Base-by-base conservation (phyloP, 495 filamentous ascomycete genomes). In the Penicillium coprophilum region DNA sequence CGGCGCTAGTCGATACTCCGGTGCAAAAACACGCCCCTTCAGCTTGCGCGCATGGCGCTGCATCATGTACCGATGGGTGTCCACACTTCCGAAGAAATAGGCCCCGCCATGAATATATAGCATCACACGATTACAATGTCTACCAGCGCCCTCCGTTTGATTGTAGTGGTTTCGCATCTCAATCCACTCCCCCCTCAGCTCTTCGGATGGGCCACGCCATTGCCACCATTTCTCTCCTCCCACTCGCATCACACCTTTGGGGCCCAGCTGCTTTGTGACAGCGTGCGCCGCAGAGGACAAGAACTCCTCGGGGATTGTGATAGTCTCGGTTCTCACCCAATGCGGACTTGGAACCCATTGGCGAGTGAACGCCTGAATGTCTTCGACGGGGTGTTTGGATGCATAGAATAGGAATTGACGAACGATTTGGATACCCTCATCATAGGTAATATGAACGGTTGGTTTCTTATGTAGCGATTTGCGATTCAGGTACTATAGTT, bases 31-130 rank as follows among this genome's bases (percentile, higher is more conserved):
- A 46, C 90, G 81, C 24, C 91, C 93, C 66, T 91, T 90, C 51
- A 97, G 74, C 74, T 97, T 97, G 53, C 94, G 82, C 50, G 93
- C 93, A 82, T 97, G 91, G 39, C 93, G 80, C 73, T 97, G 93
- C 77, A 97, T 84, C 77, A 96, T 92, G 71, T 96, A 96, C 20
- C 93, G 86, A 77, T 97, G 93, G 66, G 93, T 91, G 65, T 97
- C 92, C 21, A 96, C 84, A 63, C 90, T 95, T 1, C 93, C 93
- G 64, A 97, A 97, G 63, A 84, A 90, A 65, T 89, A 90, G 24
- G 87, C 87, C 2, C 87, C 86, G 4, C 93, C 93, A 65, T 97
- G 93, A 9, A 97, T 81, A 71, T 97, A 97, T 23, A 97, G 76
- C 87, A 97, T 96, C 23, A 94, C 85, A 27, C 90, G 83, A 60